A percentile compares a stretch with the other conserved stretches of the same genome.
These are phyloP conservation scores for Fomitopsis serialis DNA, from an alignment of 768 basidiomycete genomes.

Conservation along the genomic window DNA sequence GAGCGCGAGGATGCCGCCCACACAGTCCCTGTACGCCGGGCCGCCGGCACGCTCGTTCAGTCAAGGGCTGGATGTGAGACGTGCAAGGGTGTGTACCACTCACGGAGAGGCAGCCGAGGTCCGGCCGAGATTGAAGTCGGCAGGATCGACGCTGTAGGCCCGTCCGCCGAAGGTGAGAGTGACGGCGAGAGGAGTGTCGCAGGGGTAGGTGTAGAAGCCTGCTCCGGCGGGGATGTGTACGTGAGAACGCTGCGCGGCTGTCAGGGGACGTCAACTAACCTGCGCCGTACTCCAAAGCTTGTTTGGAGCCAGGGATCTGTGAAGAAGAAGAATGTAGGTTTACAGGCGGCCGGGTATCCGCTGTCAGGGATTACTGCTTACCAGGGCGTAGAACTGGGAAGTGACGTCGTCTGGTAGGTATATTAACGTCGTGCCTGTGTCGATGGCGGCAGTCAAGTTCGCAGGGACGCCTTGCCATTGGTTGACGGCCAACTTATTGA, in stretches of 20 bases:
- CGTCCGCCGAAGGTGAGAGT: constrained; percentile 41
- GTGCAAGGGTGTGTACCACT: constrained; percentile 17
- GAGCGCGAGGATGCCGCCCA: constrained; percentile 49
- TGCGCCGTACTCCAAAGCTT: constrained; percentile 36
- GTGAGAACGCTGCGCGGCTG: not conserved
- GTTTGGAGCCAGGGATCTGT: constrained; percentile 46
- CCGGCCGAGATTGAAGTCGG: constrained; percentile 54
- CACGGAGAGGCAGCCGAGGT: constrained; percentile 25
- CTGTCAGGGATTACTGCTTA: constrained; percentile 13
- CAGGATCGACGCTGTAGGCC: constrained; percentile 34
- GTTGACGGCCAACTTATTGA: constrained; percentile 41
- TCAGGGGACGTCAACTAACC: constrained; percentile 22
- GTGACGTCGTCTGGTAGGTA: constrained; percentile 46
- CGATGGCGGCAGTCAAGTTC: constrained; percentile 45
- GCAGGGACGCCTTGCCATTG: constrained; percentile 6
- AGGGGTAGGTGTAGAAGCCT: constrained; percentile 56
- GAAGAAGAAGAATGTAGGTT: not conserved
- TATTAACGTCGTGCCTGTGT: constrained; percentile 64
- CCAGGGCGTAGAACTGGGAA: constrained; percentile 39
- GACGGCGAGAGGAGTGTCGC: constrained; percentile 29
- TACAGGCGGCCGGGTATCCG: not conserved
- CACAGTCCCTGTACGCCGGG: constrained; percentile 38
- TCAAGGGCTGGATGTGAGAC: not conserved
- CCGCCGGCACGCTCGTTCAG: not conserved
- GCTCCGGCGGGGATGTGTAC: not conserved